A percentile compares a stretch with the other conserved stretches of the same genome.
Conservation (phyloP, 1,139 yeast species). For the Geotrichum fermentans region DNA sequence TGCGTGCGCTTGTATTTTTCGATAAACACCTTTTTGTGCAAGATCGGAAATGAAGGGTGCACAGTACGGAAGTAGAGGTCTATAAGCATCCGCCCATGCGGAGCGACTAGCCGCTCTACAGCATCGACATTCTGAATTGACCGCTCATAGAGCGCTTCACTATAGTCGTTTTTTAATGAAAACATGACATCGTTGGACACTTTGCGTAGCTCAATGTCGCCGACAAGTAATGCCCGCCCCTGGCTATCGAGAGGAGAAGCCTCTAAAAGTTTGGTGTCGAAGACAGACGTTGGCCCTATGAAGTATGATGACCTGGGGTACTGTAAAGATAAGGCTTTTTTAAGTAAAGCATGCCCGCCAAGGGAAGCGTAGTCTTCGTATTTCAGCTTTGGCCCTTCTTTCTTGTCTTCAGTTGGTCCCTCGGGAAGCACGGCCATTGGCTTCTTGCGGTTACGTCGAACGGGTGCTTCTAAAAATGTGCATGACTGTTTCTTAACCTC, state of each 20-base stretch:
- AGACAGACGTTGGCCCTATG: conserved; percentile 38
- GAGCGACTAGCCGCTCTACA: conserved; percentile 42
- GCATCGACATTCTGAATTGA: conserved; percentile 36
- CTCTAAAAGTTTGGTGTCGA: conserved; percentile 35
- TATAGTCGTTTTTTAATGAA: conserved; percentile 35
- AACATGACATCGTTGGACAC: conserved; percentile 38
- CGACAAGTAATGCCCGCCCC: conserved; percentile 36
- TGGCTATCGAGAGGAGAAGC: conserved; percentile 33
- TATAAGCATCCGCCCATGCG: conserved; percentile 41
- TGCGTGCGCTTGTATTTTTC: conserved; percentile 46
- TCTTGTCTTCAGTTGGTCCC: conserved; percentile 3
- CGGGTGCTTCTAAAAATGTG: conserved; percentile 35
- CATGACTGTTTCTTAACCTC: conserved; percentile 36
- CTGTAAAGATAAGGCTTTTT: conserved; percentile 39
- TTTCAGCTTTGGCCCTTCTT: conserved; percentile 26
- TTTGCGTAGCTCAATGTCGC: conserved; percentile 36
- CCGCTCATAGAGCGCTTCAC: conserved; percentile 27
- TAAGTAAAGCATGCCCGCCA: conserved; percentile 39
- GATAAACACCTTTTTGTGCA: conserved; percentile 42
- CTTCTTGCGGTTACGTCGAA: conserved; percentile 24
- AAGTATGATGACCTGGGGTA: conserved; percentile 40
- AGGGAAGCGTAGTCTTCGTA: conserved; percentile 38
- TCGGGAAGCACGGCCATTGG: conserved; percentile 14
- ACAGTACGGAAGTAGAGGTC: conserved; percentile 42
- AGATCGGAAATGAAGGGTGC: conserved; percentile 44